A percentile compares a stretch with the other conserved stretches of the same genome.
These are phyloP conservation scores for Scedosporium aurantiacum DNA, from an alignment of 2,329 filamentous ascomycete genomes.

Conservation along the genomic window DNA sequence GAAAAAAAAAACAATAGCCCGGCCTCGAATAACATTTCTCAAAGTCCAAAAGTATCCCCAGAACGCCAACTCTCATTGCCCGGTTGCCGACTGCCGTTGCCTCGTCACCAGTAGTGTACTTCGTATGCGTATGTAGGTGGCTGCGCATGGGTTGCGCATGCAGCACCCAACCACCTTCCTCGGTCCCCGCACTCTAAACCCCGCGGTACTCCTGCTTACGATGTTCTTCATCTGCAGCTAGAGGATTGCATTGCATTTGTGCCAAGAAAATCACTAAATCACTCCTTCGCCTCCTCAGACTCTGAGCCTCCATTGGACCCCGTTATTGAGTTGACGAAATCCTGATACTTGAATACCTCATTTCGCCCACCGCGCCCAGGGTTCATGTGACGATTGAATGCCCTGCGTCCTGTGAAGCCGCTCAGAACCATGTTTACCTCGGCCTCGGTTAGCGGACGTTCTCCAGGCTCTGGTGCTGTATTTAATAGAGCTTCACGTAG, in stretches of 20 bases:
- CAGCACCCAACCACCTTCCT: conserved; percentile 3
- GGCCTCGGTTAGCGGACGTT: conserved; percentile 49
- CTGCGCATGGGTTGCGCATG: not conserved
- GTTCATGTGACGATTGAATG: conserved; percentile 58
- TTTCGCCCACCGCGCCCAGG: conserved; percentile 20
- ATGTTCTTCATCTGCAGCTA: not conserved
- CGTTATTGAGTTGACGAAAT: conserved; percentile 68
- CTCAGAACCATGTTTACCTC: conserved; percentile 83
- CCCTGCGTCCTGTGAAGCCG: conserved; percentile 74
- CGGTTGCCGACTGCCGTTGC: conserved; percentile 1
- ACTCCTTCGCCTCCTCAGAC: conserved; percentile 1
- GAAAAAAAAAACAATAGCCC: not conserved
- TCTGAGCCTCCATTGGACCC: conserved; percentile 34
- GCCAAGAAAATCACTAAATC: not conserved
- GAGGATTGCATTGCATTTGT: not conserved
- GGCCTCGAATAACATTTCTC: too few relatives aligned
- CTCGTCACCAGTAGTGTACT: not conserved
- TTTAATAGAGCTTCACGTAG: conserved; percentile 73
- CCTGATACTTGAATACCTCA: conserved; percentile 87
- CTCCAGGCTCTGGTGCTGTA: conserved; percentile 66
- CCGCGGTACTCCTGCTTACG: not conserved
- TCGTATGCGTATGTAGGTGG: not conserved
- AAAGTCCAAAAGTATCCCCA: not conserved
- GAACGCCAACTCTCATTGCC: not conserved
- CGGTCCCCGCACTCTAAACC: not conserved